These are phyloP conservation scores for Heterobasidion occidentale DNA, from an alignment of 1,284 basidiomycete species.

Conservation along the genomic window DNA sequence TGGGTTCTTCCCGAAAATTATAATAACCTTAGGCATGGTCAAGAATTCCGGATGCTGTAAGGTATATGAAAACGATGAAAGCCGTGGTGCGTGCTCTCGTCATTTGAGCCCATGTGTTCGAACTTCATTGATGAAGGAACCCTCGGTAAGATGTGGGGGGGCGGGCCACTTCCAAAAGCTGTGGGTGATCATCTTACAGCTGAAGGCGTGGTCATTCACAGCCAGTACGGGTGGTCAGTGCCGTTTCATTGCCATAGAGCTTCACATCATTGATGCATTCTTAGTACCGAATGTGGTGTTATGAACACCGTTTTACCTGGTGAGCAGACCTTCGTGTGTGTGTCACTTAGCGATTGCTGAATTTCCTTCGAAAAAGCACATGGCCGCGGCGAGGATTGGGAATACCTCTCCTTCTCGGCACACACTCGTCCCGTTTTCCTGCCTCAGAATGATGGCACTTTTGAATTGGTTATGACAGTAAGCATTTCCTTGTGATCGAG, in stretches of 20 bases:
- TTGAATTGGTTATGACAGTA: slow-evolving; percentile 6
- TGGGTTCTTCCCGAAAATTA: neutral
- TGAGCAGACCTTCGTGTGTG: slow-evolving; percentile 2
- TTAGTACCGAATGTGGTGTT: slow-evolving; percentile 13
- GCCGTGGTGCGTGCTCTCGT: slow-evolving; percentile 12
- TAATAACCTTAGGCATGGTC: slow-evolving; percentile 16
- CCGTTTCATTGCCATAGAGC: neutral
- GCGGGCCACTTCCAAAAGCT: slow-evolving; percentile 20
- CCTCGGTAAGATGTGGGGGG: slow-evolving; percentile 21
- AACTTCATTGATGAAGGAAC: neutral
- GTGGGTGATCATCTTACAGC: slow-evolving; percentile 18
- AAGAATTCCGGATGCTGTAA: slow-evolving; percentile 8
- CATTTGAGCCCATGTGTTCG: neutral
- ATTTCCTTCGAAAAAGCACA: slow-evolving; percentile 1
- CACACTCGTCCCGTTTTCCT: slow-evolving; percentile 10
- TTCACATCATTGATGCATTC: neutral
- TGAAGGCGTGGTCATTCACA: slow-evolving; percentile 18
- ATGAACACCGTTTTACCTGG: slow-evolving; percentile 16
- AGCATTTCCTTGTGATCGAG: neutral
- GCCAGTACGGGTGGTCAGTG: slow-evolving; percentile 21
- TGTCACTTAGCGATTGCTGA: neutral
- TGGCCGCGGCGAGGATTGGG: slow-evolving; percentile 11
- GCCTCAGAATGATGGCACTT: slow-evolving; percentile 9
- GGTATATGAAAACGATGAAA: slow-evolving; percentile 13
- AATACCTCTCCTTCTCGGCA: slow-evolving; percentile 9